Conservation (phyloP, 2,329 filamentous ascomycete genomes). For the Fusarium illudens region DNA sequence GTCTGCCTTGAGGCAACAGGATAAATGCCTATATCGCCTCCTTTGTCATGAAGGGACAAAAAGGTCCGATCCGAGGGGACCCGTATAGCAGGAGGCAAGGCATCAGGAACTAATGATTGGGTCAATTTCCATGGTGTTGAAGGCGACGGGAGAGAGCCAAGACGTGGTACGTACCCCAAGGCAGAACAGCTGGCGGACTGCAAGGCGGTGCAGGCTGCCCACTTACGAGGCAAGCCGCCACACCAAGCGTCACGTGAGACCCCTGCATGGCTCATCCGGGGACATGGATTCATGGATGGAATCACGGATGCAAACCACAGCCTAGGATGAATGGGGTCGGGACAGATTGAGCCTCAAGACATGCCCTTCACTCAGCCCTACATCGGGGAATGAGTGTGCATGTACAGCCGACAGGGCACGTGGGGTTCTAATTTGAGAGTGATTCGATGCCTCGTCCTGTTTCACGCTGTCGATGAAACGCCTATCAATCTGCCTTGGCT, state of each 20-base stretch:
- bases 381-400: background rate
- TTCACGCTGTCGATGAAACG: background rate
- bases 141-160: background rate
- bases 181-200: conserved; percentile 15
- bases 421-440: background rate
- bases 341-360: background rate
- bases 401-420: background rate
- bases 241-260: background rate
- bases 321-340: background rate
- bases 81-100: background rate
- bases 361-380: background rate
- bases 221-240: background rate
- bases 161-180: conserved; percentile 2
- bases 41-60: background rate
- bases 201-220: conserved; percentile 11
- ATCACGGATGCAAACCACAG: background rate
- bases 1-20: conserved; percentile 11
- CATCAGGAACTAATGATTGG: background rate
- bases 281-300: background rate
- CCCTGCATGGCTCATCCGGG: background rate
- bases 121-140: background rate
- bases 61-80: background rate
- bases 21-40: background rate
- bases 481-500: background rate
- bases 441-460: background rate